Evolutionary conservation across 2,329 filamentous ascomycete genomes (phyloP).

Genomic region (Nemania bipapillata): DNA sequence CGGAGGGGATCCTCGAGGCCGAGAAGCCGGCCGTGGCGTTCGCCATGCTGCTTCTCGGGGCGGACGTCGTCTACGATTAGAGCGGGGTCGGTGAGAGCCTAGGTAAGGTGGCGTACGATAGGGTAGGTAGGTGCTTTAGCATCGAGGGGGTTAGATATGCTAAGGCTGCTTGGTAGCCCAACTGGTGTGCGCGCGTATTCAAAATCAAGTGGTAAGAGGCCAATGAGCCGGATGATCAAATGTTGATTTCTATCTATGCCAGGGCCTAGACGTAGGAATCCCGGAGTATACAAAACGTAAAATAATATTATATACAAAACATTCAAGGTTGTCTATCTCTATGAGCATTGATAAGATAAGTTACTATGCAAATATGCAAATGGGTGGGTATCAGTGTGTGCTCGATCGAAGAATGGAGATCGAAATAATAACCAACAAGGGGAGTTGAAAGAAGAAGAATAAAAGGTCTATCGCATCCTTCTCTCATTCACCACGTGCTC

Average conservation of each 20-base stretch:
- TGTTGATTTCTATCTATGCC: background rate
- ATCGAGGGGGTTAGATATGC: background rate
- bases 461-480: background rate
- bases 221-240: background rate
- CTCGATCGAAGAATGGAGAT: background rate
- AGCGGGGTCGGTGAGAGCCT: background rate
- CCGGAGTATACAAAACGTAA: background rate
- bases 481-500: background rate
- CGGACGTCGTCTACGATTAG: constrained; percentile 27
- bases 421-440: constrained; percentile 3
- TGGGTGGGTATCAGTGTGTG: constrained; percentile 12
- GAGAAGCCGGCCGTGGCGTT: constrained; percentile 41
- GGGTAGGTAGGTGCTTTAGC: background rate
- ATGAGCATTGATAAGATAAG: background rate
- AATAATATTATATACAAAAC: constrained; percentile 7
- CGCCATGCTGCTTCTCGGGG: constrained; percentile 41
- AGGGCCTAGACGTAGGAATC: background rate
- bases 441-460: background rate
- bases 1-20: constrained; percentile 30
- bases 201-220: no score
- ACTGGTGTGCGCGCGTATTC: no score
- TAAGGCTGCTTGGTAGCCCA: background rate
- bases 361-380: constrained; percentile 3
- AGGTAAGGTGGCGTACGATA: no score
- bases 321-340: constrained; percentile 12